Evolutionary conservation across 495 filamentous ascomycete genomes (phyloP).

Genomic region (Talaromyces thailandensis): DNA sequence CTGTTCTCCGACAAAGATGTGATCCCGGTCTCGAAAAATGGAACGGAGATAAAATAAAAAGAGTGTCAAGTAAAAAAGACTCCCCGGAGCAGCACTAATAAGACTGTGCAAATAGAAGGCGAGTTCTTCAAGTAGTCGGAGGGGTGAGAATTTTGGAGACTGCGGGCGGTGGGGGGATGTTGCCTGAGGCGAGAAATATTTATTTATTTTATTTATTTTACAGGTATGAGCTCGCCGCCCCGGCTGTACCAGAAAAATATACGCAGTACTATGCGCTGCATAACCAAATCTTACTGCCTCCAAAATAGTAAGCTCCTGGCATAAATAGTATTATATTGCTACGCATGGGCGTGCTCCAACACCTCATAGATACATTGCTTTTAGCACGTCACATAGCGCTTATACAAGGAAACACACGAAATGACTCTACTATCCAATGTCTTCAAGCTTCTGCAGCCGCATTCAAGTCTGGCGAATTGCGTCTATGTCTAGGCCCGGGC

Average conservation of each 20-base stretch:
- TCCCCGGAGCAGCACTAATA: not conserved
- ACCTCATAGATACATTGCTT: not conserved
- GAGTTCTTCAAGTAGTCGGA: not conserved
- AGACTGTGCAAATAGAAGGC: not conserved
- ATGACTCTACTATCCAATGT: not conserved
- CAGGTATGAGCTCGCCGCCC: not conserved
- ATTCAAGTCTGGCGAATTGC: not conserved
- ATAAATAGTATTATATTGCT: not conserved
- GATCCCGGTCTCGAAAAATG: not conserved
- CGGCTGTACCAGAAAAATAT: not conserved
- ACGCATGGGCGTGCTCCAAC: not conserved
- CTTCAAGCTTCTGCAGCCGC: conserved; percentile 5
- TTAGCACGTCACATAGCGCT: not conserved
- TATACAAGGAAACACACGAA: not conserved
- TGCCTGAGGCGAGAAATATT: conserved; percentile 4
- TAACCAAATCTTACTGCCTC: not conserved
- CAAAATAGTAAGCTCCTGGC: not conserved
- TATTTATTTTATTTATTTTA: not conserved
- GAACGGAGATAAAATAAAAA: not conserved
- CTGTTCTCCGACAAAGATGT: not conserved
- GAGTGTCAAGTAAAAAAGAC: not conserved
- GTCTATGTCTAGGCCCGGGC: not conserved
- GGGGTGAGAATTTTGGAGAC: conserved; percentile 6
- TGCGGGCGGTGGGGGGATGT: conserved; percentile 3
- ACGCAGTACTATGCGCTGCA: not conserved